These are phyloP conservation scores for Corymbia calophylla DNA, from an alignment of 441 rosid genomes.

Conservation along the genomic window DNA sequence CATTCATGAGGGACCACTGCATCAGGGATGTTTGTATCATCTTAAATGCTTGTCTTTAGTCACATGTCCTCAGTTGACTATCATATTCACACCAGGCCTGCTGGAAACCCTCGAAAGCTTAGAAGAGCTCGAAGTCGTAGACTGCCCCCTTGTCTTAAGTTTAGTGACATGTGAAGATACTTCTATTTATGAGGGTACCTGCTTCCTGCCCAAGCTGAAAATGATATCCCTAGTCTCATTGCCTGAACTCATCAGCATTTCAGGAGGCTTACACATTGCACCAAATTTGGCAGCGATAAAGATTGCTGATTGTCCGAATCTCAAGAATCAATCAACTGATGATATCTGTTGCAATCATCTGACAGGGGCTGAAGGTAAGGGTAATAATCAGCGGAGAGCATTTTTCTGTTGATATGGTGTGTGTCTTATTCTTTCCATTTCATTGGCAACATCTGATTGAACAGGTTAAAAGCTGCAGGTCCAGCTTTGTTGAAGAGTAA, in stretches of 20 bases:
- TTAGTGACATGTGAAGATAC: too few relatives aligned
- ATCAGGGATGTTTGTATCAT: background rate
- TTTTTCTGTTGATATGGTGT: rapidly evolving
- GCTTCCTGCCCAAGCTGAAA: background rate
- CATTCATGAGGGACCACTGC: background rate
- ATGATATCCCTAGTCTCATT: background rate
- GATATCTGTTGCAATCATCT: background rate
- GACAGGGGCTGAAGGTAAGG: background rate
- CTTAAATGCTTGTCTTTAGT: conserved; percentile 3
- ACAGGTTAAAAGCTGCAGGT: too few relatives aligned
- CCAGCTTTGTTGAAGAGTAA: too few relatives aligned
- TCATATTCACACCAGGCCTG: conserved; percentile 1
- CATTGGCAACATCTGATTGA: rapidly evolving
- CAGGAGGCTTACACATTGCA: too few relatives aligned
- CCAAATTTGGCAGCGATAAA: too few relatives aligned
- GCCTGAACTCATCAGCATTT: too few relatives aligned
- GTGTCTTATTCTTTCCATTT: background rate
- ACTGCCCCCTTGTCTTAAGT: too few relatives aligned
- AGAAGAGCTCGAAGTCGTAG: background rate
- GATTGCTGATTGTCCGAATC: background rate
- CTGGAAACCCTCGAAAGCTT: background rate
- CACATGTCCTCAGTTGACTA: conserved; percentile 6
- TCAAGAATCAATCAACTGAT: background rate
- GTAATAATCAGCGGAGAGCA: background rate
- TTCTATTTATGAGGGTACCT: too few relatives aligned